phyloP scores from a whole-genome alignment of 495 filamentous ascomycete species.

The Penicillium coprophilum region DNA sequence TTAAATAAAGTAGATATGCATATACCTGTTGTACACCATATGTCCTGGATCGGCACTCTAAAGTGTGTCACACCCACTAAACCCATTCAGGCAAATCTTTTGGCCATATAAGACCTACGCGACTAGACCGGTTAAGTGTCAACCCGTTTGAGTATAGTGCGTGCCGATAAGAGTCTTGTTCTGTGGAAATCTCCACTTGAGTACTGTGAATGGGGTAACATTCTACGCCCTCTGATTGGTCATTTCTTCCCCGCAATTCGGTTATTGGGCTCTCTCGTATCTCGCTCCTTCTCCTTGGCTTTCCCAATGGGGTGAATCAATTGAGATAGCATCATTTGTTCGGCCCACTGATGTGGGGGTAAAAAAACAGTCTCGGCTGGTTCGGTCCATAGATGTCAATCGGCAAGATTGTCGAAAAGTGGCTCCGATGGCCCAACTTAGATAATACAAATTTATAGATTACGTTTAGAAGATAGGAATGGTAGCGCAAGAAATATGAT shows the following conservation, averaged over 20 bases:
- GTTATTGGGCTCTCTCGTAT: not conserved
- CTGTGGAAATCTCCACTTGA: not conserved
- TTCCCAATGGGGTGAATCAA: not conserved
- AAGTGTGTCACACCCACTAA: not conserved
- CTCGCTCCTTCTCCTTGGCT: not conserved
- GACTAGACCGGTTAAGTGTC: not conserved
- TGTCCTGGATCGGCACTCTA: not conserved
- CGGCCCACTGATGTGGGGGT: not conserved
- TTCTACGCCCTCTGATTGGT: not conserved
- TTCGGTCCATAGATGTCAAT: not conserved
- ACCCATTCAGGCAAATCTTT: conserved; percentile 11
- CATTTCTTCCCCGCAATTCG: not conserved
- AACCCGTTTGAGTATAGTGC: not conserved
- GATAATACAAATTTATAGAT: not conserved
- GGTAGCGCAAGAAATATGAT: not conserved
- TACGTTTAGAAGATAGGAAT: not conserved
- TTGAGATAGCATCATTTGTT: not conserved
- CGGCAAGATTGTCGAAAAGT: not conserved
- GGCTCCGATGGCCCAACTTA: not conserved
- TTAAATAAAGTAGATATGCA: not conserved
- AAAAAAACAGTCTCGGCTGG: not conserved
- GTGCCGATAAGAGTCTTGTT: not conserved
- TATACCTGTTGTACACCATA: conserved; percentile 1
- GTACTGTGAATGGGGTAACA: not conserved
- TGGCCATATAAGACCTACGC: not conserved